Evolutionary conservation across 192 early-diverging fungal genomes (phyloP), one percentile per base, ranked within the genome.

Genomic region (Entomortierella beljakovae): DNA sequence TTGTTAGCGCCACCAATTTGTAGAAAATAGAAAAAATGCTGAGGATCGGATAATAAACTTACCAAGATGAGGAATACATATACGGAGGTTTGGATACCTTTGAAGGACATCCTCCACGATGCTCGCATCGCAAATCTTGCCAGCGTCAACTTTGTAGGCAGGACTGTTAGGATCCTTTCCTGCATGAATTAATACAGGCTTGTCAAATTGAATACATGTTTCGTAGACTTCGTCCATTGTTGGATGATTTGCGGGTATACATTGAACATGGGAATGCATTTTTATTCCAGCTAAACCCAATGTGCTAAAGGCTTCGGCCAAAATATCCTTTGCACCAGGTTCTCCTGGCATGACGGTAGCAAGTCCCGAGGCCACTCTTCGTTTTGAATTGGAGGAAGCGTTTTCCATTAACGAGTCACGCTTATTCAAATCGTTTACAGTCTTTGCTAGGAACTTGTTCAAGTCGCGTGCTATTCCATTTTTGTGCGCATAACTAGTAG

Each of bases 211-310:
- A 8, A 77, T 46, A 37, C 76, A 81, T 25, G 71, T 71, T 25
- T 56, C 67, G 15, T 83, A 83, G 5, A 83, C 68, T 16, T 70
- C 68, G 26, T 80, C 80, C 81, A 83, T 83, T 23, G 38, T 62
- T 1, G 81, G 77, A 33, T 83, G 61, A 25, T 83, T 83, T 6
- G 80, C 75, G 0, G 69, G 52, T 8, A 80, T 60, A 37, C 60
- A 68, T 29, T 83, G 81, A 11, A 83, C 81, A 57, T 83, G 81
- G 15, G 81, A 80, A 29, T 83, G 81, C 81, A 83, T 70, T 40
- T 83, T 83, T 33, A 83, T 76, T 5, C 81, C 81, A 3, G 70
- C 49, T 20, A 83, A 35, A 10, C 64, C 60, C 4, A 67, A 37
- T 3, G 65, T 80, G 4, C 59, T 74, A 28, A 80, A 80, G 0